Evolutionary conservation across 352 stramenopile genomes (phyloP).

Genomic region (Elongisporangium anandrum): DNA sequence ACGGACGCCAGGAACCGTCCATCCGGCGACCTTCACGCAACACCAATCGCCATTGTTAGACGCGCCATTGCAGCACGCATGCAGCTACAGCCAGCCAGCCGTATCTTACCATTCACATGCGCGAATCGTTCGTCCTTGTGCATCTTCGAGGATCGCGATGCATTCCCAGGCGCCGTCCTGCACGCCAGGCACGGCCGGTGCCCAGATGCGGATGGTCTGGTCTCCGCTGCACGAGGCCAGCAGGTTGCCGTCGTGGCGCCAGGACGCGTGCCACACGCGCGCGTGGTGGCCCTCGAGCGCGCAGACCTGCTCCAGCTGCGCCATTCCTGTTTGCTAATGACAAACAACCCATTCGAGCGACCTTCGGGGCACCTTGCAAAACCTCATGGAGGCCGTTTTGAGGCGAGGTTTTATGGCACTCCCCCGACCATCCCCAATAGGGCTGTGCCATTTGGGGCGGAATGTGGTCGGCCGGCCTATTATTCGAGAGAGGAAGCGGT

Average conservation of each 20-base stretch:
- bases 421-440: background rate
- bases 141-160: slow-evolving; percentile 91
- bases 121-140: slow-evolving; percentile 93
- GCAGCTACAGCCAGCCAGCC: slow-evolving; percentile 5
- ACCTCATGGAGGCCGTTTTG: background rate
- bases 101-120: slow-evolving; percentile 87
- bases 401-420: background rate
- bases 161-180: slow-evolving; percentile 73
- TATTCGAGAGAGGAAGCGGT: background rate
- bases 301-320: slow-evolving; percentile 37
- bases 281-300: slow-evolving; percentile 85
- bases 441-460: background rate
- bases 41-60: slow-evolving; percentile 1
- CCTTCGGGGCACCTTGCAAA: slow-evolving; percentile 5
- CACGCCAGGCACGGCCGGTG: slow-evolving; percentile 14
- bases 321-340: background rate
- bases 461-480: background rate
- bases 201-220: slow-evolving; percentile 85
- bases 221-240: slow-evolving; percentile 91
- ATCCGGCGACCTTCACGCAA: slow-evolving; percentile 51
- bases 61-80: slow-evolving; percentile 11
- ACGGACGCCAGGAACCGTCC: slow-evolving; percentile 89
- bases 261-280: slow-evolving; percentile 90
- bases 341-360: background rate
- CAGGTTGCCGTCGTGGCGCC: slow-evolving; percentile 78